Evolutionary conservation across 2,329 filamentous ascomycete species (phyloP), one percentile per base, ranked within the genome.

Genomic region (Gnomoniopsis smithogilvyi): DNA sequence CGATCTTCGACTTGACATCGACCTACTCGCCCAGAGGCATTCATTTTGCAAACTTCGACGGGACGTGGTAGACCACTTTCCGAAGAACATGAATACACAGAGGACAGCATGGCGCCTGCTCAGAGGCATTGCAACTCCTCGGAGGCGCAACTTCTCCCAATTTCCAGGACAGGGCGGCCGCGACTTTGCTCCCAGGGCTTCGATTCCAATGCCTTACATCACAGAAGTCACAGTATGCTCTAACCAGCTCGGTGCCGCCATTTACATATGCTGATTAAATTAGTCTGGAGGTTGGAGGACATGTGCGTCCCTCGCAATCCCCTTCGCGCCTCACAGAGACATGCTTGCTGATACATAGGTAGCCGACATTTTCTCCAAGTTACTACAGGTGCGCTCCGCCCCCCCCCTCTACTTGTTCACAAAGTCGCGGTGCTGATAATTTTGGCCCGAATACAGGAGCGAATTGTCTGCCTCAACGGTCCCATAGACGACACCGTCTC

Each of bases 401-500:
- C 10, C 22, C 38, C 7, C 33, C 26, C 36, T 51, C 60, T 49
- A 22, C 2, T 54, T 12, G n/a, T 17, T 58, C 54, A 77, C 63
- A 79, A 75, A 60, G 30, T 26, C 11, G 11, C 21, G 10, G 21
- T 51, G 54, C 63, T 68, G 48, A 70, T 57, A n/a, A n/a, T 21
- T 54, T 7, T 53, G 60, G 56, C 59, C 33, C 26, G 6, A 1
- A 12, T 4, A 7, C 36, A 91, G 86, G 94, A 98, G 80, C 91
- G 94, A 64, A 98, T 98, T 69, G 83, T 99, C 69, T 96, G 91
- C 71, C 83, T 98, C 38, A 97, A 96, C 69, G 94, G 94, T 69
- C 82, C 90, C 69, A 92, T 98, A 59, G 90, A 98, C 76, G 91
- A 96, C 70, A 88, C 85, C 46, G 86, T 95, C 65, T 96, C 92